phyloP scores from a whole-genome alignment of 2,329 filamentous ascomycete species.

The Alternaria solani region DNA sequence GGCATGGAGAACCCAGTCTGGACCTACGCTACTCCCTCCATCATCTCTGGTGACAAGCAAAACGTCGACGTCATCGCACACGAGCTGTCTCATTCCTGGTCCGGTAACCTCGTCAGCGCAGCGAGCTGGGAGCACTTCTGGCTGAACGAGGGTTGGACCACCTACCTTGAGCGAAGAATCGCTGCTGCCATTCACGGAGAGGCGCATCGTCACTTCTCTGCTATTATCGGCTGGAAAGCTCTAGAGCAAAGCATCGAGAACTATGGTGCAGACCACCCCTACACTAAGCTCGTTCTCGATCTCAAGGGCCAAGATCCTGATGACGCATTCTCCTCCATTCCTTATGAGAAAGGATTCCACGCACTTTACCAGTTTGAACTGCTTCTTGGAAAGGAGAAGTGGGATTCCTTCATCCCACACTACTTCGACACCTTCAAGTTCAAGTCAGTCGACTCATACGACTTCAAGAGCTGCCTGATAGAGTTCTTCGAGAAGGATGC shows the following conservation, averaged over 20 bases:
- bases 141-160: constrained; percentile 86
- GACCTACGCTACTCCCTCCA: constrained; percentile 93
- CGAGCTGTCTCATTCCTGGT: constrained; percentile 80
- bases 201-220: constrained; percentile 87
- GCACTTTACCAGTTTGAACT: constrained; percentile 92
- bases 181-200: constrained; percentile 80
- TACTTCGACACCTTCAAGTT: constrained; percentile 88
- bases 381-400: constrained; percentile 82
- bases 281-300: constrained; percentile 88
- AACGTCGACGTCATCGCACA: constrained; percentile 98
- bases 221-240: constrained; percentile 95
- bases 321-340: constrained; percentile 90
- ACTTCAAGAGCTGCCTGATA: constrained; percentile 89
- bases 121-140: constrained; percentile 82
- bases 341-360: constrained; percentile 96
- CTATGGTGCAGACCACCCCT: constrained; percentile 85
- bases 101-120: constrained; percentile 82
- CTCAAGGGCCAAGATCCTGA: constrained; percentile 93
- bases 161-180: constrained; percentile 89
- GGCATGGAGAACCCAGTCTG: constrained; percentile 93
- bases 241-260: constrained; percentile 80
- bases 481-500: constrained; percentile 81
- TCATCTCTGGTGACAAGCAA: constrained; percentile 82
- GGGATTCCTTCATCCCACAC: constrained; percentile 94
- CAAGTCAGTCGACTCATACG: constrained; percentile 90